These are phyloP conservation scores for Ganoderma lingzhi DNA, from an alignment of 1,284 basidiomycete species.

Conservation along the genomic window DNA sequence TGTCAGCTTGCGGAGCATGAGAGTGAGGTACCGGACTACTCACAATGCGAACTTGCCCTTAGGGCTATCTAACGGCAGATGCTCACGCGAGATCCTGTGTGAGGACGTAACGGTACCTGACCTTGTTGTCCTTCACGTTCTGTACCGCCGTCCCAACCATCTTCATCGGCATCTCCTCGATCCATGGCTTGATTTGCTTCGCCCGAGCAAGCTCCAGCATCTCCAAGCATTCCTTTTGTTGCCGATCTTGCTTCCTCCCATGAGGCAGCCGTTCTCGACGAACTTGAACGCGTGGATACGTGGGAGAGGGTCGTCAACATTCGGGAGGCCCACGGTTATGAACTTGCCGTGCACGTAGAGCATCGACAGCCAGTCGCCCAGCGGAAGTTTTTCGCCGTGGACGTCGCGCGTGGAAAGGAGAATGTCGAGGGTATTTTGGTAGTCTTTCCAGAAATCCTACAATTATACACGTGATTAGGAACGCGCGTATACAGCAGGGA, in stretches of 20 bases:
- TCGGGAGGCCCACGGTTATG: slow-evolving; percentile 63
- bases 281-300: slow-evolving; percentile 46
- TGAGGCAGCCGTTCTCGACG: slow-evolving; percentile 47
- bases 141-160: slow-evolving; percentile 62
- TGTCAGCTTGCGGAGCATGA: background rate
- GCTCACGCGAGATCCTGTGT: slow-evolving; percentile 45
- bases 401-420: slow-evolving; percentile 61
- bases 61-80: background rate
- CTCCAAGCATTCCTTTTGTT: slow-evolving; percentile 66
- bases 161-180: slow-evolving; percentile 66
- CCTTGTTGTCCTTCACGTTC: slow-evolving; percentile 59
- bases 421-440: slow-evolving; percentile 60
- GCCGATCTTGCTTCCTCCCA: slow-evolving; percentile 62
- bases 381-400: slow-evolving; percentile 34
- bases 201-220: slow-evolving; percentile 69
- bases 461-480: background rate
- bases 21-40: background rate
- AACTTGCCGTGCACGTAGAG: slow-evolving; percentile 62
- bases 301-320: slow-evolving; percentile 49
- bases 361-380: slow-evolving; percentile 51
- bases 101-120: slow-evolving; percentile 60
- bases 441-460: slow-evolving; percentile 52
- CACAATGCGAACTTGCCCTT: background rate
- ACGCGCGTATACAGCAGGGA: background rate
- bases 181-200: slow-evolving; percentile 59